Evolutionary conservation across 1,284 basidiomycete genomes (phyloP).

Genomic region (Stygiomarasmius scandens): DNA sequence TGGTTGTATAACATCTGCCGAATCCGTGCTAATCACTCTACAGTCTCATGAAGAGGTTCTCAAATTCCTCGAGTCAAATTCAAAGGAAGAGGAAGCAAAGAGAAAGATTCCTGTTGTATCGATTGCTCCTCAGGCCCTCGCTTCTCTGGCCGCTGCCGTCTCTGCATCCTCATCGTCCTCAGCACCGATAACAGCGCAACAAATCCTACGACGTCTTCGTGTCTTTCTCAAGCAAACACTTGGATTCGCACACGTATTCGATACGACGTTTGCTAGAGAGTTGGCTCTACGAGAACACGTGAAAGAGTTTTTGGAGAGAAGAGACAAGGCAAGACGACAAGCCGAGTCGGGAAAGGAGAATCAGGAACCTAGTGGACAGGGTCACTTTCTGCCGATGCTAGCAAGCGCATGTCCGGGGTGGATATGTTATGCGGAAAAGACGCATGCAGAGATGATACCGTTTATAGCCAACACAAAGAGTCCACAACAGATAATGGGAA

Average conservation of each 20-base stretch:
- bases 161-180: constrained; percentile 39
- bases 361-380: background rate
- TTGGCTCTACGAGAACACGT: constrained; percentile 83
- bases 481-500: constrained; percentile 93
- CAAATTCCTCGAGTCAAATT: constrained; percentile 67
- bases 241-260: constrained; percentile 81
- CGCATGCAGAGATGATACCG: constrained; percentile 91
- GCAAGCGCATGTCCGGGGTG: constrained; percentile 97
- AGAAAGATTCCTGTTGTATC: constrained; percentile 76
- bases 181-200: constrained; percentile 54
- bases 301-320: constrained; percentile 81
- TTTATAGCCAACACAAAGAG: constrained; percentile 90
- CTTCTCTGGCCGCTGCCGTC: constrained; percentile 82
- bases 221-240: constrained; percentile 63
- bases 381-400: constrained; percentile 78
- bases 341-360: constrained; percentile 2
- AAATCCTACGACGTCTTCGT: constrained; percentile 70
- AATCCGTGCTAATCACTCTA: constrained; percentile 95
- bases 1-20: constrained; percentile 97
- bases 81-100: constrained; percentile 33
- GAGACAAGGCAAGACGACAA: constrained; percentile 20
- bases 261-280: constrained; percentile 94
- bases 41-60: constrained; percentile 95
- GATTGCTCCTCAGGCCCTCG: constrained; percentile 90
- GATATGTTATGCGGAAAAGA: constrained; percentile 99